phyloP scores from a whole-genome alignment of 176 grass and related monocot species.

The Juncus inflexus region DNA sequence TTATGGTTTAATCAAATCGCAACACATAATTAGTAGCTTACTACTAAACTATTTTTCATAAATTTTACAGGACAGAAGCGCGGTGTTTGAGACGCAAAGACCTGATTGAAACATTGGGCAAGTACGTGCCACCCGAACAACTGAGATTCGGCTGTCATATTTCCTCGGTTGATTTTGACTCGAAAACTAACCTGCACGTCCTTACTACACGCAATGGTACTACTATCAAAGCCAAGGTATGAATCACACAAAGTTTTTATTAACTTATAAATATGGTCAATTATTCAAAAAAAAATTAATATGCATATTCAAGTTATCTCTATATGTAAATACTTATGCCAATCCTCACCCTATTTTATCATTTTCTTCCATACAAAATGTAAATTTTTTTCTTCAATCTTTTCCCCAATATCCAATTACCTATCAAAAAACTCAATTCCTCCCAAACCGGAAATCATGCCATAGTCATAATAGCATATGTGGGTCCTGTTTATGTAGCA shows the following conservation, averaged over 20 bases:
- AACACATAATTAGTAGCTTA: background rate
- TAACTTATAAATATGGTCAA: no score
- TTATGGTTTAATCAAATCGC: background rate
- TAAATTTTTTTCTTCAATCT: no score
- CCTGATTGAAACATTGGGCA: conserved; percentile 23
- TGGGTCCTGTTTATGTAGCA: no score
- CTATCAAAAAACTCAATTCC: no score
- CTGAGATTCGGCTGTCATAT: conserved; percentile 24
- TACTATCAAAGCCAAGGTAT: conserved; percentile 33
- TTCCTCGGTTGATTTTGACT: background rate
- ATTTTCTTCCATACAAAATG: no score
- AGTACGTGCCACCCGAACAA: conserved; percentile 4
- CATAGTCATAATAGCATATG: no score
- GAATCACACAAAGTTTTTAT: background rate
- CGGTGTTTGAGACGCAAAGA: conserved; percentile 24
- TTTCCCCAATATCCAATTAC: no score
- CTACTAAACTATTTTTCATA: background rate
- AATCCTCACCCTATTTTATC: no score
- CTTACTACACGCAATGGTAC: conserved; percentile 8
- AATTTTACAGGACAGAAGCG: conserved; percentile 13
- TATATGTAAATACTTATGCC: no score
- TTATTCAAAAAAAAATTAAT: no score
- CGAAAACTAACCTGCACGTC: conserved; percentile 5
- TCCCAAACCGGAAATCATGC: no score
- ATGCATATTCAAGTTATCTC: no score